Evolutionary conservation across 164 flowering plant genomes (phyloP), one percentile per base, ranked within the genome.

Genomic region (Stephania yunnanensis): DNA sequence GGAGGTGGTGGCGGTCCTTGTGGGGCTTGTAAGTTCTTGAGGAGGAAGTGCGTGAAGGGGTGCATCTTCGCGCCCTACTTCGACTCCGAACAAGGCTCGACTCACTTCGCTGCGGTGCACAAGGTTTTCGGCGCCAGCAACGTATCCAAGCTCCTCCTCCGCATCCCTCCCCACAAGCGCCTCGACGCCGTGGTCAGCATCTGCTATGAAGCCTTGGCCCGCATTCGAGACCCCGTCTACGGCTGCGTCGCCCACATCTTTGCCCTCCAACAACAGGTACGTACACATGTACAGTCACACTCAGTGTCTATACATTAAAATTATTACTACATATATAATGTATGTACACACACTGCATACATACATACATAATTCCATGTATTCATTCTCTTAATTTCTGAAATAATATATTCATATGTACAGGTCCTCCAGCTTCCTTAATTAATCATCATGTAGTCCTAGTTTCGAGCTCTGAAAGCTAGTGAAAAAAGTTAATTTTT

Each of bases 81-180:
- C 69, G 93, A 92, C 46, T 87, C 98, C 7, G 98, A 94, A 74
- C 94, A 94, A 84, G 98, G 98, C 10, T 86, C 98, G 10, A 87
- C 90, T 1, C 92, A 94, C 70, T 94, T 94, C 66, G 98, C 98
- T 12, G 95, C 97, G 36, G 98, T 94, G 55, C 98, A 94, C 78
- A 94, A 92, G 84, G 92, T 94, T 45, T 94, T 94, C 71, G 98
- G 98, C 1, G 98, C 98, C 4, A 94, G 98, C 78, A 94, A 94
- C 70, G 95, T 92, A 3, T 92, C 98, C 0, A 94, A 94, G 88
- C 89, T 94, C 5, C 89, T 94, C 42, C 78, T 84, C 0, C 91
- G 92, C 25, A 84, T 94, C 19, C 97, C 97, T 3, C 83, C 78
- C 6, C 90, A 89, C 70, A 87, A 85, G 77, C 87, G 98, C 50